Conservation (phyloP, 2,329 filamentous ascomycete species). For the Alternaria burnsii region DNA sequence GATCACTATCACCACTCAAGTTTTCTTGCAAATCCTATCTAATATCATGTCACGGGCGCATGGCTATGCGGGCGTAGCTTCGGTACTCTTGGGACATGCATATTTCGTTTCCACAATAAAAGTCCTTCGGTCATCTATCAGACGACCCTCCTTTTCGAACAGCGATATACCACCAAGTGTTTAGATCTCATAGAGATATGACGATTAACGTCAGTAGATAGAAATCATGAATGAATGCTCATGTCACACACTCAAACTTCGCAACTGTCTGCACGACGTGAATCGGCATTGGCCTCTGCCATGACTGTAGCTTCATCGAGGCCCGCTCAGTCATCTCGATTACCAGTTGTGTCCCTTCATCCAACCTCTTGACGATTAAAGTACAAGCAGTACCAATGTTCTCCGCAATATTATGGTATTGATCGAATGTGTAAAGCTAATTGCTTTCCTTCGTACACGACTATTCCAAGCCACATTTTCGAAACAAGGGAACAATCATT, state of each 20-base stretch:
- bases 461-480: too few relatives aligned
- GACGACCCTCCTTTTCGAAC: slow-evolving; percentile 1
- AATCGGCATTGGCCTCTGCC: background rate
- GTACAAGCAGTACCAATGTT: background rate
- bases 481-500: too few relatives aligned
- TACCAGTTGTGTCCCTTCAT: background rate
- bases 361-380: background rate
- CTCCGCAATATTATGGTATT: too few relatives aligned
- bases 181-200: slow-evolving; percentile 1
- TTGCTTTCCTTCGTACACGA: too few relatives aligned
- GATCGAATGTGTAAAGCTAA: too few relatives aligned
- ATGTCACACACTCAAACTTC: background rate
- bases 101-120: background rate
- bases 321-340: background rate
- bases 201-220: slow-evolving; percentile 1
- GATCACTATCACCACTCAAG: background rate
- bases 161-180: slow-evolving; percentile 7
- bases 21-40: slow-evolving; percentile 3
- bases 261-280: background rate
- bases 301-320: background rate
- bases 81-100: slow-evolving; percentile 3
- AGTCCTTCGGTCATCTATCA: background rate
- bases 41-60: slow-evolving; percentile 4
- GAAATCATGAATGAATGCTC: background rate
- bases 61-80: slow-evolving; percentile 12